Evolutionary conservation across 78 protist genomes (phyloP).

Genomic region (Dictyostelium firmibasis): DNA sequence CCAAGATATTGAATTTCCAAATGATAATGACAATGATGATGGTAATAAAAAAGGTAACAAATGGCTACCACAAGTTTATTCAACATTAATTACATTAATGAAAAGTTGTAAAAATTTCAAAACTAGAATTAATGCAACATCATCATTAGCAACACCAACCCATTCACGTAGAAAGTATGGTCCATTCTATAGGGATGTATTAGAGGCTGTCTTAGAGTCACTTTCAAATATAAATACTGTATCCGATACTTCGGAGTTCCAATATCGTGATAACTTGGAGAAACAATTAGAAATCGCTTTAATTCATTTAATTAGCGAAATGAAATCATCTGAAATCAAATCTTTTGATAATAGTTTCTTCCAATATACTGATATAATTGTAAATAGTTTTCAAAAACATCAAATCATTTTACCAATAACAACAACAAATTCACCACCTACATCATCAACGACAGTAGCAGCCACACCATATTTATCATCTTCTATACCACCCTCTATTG

Average conservation of each 20-base stretch:
- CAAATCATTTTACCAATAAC: background rate
- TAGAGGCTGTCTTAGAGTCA: constrained; percentile 9
- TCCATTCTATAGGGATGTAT: background rate
- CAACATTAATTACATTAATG: constrained; percentile 9
- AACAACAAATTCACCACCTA: background rate
- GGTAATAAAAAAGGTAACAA: background rate
- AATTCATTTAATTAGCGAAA: constrained; percentile 51
- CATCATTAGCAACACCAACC: constrained; percentile 34
- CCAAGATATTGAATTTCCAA: constrained; percentile 34
- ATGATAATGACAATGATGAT: no score
- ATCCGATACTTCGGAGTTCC: constrained; percentile 45
- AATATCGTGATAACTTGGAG: constrained; percentile 63
- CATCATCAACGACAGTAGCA: no score
- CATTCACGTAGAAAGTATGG: constrained; percentile 44
- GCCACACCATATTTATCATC: background rate
- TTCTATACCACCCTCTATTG: background rate
- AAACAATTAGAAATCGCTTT: constrained; percentile 58
- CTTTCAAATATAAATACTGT: constrained; percentile 34
- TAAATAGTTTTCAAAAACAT: constrained; percentile 13
- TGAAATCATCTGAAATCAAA: constrained; percentile 13
- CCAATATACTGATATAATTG: background rate
- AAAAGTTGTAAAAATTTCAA: constrained; percentile 60
- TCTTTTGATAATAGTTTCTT: background rate
- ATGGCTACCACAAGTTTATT: constrained; percentile 51
- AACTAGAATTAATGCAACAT: constrained; percentile 63